Conservation (phyloP, 2,329 filamentous ascomycete species). For the Sordariomycetes sp. region DNA sequence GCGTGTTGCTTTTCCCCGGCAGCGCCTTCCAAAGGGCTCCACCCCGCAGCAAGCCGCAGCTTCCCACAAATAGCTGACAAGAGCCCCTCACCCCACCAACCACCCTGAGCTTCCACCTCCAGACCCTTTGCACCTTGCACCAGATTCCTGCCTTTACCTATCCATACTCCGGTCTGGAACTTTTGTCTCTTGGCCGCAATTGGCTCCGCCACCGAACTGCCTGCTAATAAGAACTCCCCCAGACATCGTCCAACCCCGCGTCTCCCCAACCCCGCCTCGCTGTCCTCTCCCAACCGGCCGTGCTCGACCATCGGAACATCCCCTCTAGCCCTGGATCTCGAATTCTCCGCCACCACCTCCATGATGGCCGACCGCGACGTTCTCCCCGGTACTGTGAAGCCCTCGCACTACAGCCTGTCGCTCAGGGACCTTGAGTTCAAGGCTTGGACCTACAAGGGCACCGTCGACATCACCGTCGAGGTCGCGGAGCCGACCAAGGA, state of each 20-base stretch:
- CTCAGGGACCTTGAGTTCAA: constrained; percentile 72
- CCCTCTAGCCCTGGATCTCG: constrained; percentile 12
- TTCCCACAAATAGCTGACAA: not conserved
- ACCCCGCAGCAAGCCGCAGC: not conserved
- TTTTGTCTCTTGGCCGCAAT: not conserved
- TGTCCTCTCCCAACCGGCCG: constrained; percentile 6
- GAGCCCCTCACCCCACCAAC: not conserved
- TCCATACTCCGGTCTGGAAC: not conserved
- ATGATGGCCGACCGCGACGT: constrained; percentile 51
- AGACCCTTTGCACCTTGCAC: not conserved
- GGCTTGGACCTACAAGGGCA: constrained; percentile 69
- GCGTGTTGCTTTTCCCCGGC: not conserved
- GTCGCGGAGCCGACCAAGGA: constrained; percentile 63
- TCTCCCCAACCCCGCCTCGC: constrained; percentile 3
- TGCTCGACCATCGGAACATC: constrained; percentile 15
- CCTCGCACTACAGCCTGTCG: constrained; percentile 74
- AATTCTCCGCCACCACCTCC: constrained; percentile 8
- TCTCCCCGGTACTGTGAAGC: constrained; percentile 59
- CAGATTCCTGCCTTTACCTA: not conserved
- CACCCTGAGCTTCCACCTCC: not conserved
- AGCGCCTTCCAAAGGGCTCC: not conserved
- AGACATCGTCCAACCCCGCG: not conserved
- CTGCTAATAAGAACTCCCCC: not conserved
- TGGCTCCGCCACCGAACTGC: not conserved
- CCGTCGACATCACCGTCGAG: constrained; percentile 65